Conservation (phyloP, 2,329 filamentous ascomycete species). For the Salinomyces thailandicus region DNA sequence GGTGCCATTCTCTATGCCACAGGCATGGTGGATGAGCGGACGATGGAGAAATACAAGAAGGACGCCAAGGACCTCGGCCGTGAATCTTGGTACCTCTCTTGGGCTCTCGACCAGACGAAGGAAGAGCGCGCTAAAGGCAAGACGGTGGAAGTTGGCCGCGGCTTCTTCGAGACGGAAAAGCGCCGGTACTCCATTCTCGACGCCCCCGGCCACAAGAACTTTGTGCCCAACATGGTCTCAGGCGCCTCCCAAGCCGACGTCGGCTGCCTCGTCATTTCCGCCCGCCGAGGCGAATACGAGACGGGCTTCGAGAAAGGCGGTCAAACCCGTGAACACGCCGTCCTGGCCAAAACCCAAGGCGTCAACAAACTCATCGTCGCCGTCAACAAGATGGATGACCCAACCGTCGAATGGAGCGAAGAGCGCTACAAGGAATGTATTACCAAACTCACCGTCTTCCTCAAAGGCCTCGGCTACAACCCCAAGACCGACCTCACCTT, state of each 20-base stretch:
- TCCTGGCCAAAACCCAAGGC: conserved; percentile 95
- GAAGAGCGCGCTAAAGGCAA: conserved; percentile 95
- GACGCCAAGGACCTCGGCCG: conserved; percentile 93
- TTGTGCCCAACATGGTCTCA: conserved; percentile 98
- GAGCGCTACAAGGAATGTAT: conserved; percentile 89
- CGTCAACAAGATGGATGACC: conserved; percentile 99
- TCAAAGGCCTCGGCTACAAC: conserved; percentile 91
- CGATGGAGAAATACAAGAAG: conserved; percentile 93
- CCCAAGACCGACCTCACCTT: conserved; percentile 86
- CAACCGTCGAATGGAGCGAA: conserved; percentile 91
- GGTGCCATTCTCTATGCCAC: conserved; percentile 87
- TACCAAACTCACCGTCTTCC: conserved; percentile 73
- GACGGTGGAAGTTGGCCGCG: conserved; percentile 92
- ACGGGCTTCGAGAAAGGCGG: conserved; percentile 95
- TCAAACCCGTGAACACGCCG: conserved; percentile 93
- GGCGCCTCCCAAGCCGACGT: conserved; percentile 77
- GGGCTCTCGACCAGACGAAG: conserved; percentile 94
- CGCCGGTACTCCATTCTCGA: conserved; percentile 93
- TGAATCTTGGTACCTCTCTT: conserved; percentile 98
- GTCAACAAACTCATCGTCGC: conserved; percentile 92
- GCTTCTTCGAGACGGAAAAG: conserved; percentile 95
- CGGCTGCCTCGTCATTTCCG: conserved; percentile 89
- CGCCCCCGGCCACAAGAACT: conserved; percentile 91
- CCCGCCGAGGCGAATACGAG: conserved; percentile 96
- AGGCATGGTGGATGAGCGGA: conserved; percentile 98